phyloP scores from a whole-genome alignment of 2,329 filamentous ascomycete genomes.

The Escovopsis sp. region DNA sequence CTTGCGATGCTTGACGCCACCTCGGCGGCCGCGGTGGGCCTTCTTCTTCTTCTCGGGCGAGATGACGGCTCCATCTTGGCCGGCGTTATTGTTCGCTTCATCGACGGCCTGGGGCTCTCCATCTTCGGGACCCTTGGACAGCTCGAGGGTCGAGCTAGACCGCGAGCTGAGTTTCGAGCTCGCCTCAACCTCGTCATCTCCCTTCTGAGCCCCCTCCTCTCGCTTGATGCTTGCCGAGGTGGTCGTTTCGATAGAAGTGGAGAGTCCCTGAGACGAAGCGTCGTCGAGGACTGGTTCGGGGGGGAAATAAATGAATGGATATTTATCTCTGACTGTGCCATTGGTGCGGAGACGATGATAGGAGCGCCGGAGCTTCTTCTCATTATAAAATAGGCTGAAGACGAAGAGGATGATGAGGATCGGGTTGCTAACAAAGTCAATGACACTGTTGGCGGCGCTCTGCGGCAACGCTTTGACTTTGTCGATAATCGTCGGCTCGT shows the following conservation, averaged over 20 bases:
- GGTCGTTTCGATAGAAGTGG: neutral
- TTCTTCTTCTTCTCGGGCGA: slow-evolving; percentile 47
- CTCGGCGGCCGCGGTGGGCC: slow-evolving; percentile 54
- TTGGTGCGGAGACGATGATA: slow-evolving; percentile 19
- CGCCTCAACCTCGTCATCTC: neutral
- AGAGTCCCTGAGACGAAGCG: neutral
- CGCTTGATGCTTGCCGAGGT: neutral
- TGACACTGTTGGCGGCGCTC: slow-evolving; percentile 32
- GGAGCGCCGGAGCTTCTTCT: slow-evolving; percentile 29
- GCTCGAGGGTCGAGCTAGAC: neutral
- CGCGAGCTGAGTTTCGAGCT: neutral
- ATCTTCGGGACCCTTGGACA: neutral
- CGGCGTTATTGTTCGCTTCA: neutral
- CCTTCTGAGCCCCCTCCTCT: neutral
- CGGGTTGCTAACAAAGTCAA: slow-evolving; percentile 43
- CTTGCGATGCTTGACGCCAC: slow-evolving; percentile 53
- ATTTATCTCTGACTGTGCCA: slow-evolving; percentile 14
- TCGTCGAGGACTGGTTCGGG: neutral
- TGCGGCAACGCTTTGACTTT: slow-evolving; percentile 36
- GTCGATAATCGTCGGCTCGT: slow-evolving; percentile 30
- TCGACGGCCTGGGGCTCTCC: neutral
- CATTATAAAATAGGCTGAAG: slow-evolving; percentile 26
- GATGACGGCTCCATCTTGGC: neutral
- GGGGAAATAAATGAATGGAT: neutral
- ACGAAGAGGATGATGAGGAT: slow-evolving; percentile 32